Evolutionary conservation across 2,329 filamentous ascomycete genomes (phyloP), one percentile per base, ranked within the genome.

Genomic region (Botrytis hyacinthi): DNA sequence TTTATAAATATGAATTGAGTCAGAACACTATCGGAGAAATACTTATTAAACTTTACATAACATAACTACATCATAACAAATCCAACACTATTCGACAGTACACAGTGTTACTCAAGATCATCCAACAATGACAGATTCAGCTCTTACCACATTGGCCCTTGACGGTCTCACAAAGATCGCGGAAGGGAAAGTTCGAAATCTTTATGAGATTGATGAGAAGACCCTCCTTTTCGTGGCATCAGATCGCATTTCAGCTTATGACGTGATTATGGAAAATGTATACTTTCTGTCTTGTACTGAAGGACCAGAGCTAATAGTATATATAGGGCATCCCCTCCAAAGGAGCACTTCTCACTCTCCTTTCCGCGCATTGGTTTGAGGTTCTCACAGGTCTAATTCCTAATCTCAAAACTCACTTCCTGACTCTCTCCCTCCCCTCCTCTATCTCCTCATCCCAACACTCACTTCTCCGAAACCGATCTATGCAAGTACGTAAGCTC

Each of bases 211-310:
- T 71, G 89, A 93, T 81, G 84, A 89, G 59, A 84, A 88, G 73
- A 92, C 89, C 3, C 88, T 97, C 7, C 90, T 97, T 73, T 95
- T 97, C 81, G 90, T 95, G 72, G 92, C 93, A 37, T 92, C 93
- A 22, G 95, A 98, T 84, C 92, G 96, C 77, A 96, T 98, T 82
- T 97, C 94, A 37, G 96, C 96, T 73, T 98, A 95, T 86, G 95
- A 98, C 87, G 94, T 97, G 78, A 90, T 97, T 78, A 90, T 97
- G 87, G 85, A 88, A 79, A 98, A 96, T 83, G 90, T 91, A 81
- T 84, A 85, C 63, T 82, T 74, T 82, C 88, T 70, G 83, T 89
- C 68, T 51, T 44, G 66, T 40, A 44, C 26, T 14, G 12, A 35
- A 32, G 20, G 12, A 26, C 87, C 78, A 35, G 40, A 62, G 29